phyloP scores from a whole-genome alignment of 345 rosid species.

The Balakata baccata region DNA sequence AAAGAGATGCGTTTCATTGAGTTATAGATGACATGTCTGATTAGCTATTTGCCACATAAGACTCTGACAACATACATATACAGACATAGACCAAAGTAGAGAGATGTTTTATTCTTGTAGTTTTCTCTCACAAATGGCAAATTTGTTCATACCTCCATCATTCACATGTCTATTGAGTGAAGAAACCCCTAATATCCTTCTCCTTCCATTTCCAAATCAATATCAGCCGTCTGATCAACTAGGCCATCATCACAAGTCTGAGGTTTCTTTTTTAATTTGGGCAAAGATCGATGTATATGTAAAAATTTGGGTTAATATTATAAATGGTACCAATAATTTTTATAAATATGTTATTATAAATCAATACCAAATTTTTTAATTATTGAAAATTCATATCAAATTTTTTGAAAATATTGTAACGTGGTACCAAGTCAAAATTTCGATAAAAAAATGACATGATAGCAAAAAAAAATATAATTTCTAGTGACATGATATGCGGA shows the following conservation, averaged over 20 bases:
- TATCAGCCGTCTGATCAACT: background rate
- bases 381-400: too few relatives aligned
- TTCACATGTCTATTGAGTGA: slow-evolving; percentile 6
- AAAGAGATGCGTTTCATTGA: slow-evolving; percentile 3
- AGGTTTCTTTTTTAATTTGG: background rate
- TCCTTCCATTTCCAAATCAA: background rate
- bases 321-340: too few relatives aligned
- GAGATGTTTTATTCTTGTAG: background rate
- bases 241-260: background rate
- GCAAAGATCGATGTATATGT: background rate
- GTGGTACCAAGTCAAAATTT: too few relatives aligned
- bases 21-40: slow-evolving; percentile 16
- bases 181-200: slow-evolving; percentile 3
- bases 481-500: too few relatives aligned
- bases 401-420: too few relatives aligned
- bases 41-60: background rate
- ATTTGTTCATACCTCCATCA: background rate
- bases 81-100: background rate
- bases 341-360: too few relatives aligned
- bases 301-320: too few relatives aligned
- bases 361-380: too few relatives aligned
- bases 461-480: too few relatives aligned
- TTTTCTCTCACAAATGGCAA: background rate
- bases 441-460: too few relatives aligned
- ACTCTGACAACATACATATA: background rate